These are phyloP conservation scores for Aphanomyces astaci DNA, from an alignment of 352 stramenopile species.

Conservation along the genomic window DNA sequence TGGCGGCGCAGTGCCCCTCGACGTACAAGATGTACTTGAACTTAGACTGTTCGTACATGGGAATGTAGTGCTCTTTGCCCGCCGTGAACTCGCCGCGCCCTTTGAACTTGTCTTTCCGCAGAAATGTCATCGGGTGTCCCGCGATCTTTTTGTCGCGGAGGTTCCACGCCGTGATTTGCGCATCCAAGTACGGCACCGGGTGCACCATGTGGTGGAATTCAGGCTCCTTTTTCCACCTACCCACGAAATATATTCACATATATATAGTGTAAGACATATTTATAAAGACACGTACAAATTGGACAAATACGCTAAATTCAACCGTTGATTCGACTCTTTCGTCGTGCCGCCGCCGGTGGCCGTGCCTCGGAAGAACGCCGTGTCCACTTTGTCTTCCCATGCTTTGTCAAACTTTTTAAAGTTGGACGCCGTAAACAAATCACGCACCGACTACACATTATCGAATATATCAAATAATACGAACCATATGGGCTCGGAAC, in stretches of 20 bases:
- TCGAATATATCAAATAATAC: background rate
- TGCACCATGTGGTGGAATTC: slow-evolving; percentile 70
- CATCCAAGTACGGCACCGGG: slow-evolving; percentile 89
- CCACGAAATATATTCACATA: background rate
- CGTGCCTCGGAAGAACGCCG: slow-evolving; percentile 97
- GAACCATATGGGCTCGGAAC: background rate
- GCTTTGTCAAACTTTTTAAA: slow-evolving; percentile 94
- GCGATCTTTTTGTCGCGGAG: slow-evolving; percentile 95
- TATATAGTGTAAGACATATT: background rate
- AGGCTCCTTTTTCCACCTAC: slow-evolving; percentile 85
- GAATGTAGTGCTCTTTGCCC: slow-evolving; percentile 92
- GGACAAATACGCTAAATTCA: slow-evolving; percentile 88
- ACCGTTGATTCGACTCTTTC: slow-evolving; percentile 94
- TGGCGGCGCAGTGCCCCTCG: slow-evolving; percentile 95
- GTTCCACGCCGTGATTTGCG: slow-evolving; percentile 95
- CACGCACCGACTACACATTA: slow-evolving; percentile 32
- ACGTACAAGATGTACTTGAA: slow-evolving; percentile 98
- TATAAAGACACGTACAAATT: slow-evolving; percentile 27
- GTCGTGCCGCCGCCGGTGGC: slow-evolving; percentile 93
- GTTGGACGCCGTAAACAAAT: slow-evolving; percentile 96
- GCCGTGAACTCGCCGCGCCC: slow-evolving; percentile 70
- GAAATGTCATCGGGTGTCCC: slow-evolving; percentile 91
- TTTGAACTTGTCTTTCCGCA: slow-evolving; percentile 59
- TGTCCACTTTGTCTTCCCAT: slow-evolving; percentile 95
- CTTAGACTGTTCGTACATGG: slow-evolving; percentile 96